A percentile compares a stretch with the other conserved stretches of the same genome.
Evolutionary conservation across 2,329 filamentous ascomycete genomes (phyloP).

Genomic region (Corynespora cassiicola): DNA sequence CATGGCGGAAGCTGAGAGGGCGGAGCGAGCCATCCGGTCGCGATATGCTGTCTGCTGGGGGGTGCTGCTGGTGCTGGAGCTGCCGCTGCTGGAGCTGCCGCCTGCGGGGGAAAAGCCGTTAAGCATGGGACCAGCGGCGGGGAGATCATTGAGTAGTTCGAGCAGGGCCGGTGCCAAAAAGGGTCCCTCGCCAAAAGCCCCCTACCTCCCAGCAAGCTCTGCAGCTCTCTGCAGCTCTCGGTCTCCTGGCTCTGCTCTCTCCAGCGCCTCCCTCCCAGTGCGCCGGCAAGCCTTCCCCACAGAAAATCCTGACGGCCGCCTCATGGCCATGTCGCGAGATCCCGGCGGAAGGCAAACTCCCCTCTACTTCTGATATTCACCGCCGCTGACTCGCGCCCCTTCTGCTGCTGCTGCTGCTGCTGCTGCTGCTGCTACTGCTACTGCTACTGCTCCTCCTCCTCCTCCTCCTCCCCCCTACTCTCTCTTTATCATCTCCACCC

Average conservation of each 20-base stretch:
- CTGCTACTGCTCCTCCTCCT: constrained; percentile 1
- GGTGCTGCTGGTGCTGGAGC: too few species aligned
- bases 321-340: constrained; percentile 12
- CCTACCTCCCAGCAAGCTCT: too few species aligned
- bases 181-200: constrained; percentile 9
- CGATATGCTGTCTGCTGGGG: constrained; percentile 1
- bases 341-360: too few species aligned
- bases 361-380: constrained; percentile 5
- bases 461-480: not conserved
- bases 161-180: too few species aligned
- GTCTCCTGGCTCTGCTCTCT: too few species aligned
- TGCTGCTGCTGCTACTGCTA: not conserved
- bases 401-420: not conserved
- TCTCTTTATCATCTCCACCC: constrained; percentile 7
- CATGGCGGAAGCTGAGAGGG: not conserved
- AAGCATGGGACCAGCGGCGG: too few species aligned
- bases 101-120: too few species aligned
- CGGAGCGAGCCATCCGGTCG: constrained; percentile 5
- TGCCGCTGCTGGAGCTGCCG: too few species aligned
- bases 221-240: too few species aligned
- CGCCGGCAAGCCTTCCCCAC: constrained; percentile 28
- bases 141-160: too few species aligned
- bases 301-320: constrained; percentile 24
- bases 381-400: constrained; percentile 14
- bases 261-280: constrained; percentile 4